Conservation (phyloP, 371 early-diverging fungal species). For the Blyttiomyces sp. region DNA sequence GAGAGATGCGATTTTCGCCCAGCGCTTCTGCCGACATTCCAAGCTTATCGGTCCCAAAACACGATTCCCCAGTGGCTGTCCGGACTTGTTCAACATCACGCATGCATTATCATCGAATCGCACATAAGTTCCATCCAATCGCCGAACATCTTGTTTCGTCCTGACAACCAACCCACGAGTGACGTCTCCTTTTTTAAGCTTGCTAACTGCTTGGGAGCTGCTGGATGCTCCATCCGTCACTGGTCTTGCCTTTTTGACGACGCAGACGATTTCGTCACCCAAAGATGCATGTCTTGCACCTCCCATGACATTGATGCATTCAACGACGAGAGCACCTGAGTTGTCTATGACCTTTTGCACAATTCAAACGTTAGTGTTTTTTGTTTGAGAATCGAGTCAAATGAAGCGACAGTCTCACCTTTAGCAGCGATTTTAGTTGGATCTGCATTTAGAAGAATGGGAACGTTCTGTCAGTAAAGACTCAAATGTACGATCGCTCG, state of each 20-base stretch:
- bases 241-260: slow-evolving; percentile 89
- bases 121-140: slow-evolving; percentile 91
- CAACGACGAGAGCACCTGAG: slow-evolving; percentile 84
- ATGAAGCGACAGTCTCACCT: no score
- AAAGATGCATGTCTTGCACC: slow-evolving; percentile 52
- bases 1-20: slow-evolving; percentile 91
- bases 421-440: no score
- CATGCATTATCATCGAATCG: slow-evolving; percentile 97
- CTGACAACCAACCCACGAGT: slow-evolving; percentile 90
- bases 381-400: no score
- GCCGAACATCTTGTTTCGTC: slow-evolving; percentile 82
- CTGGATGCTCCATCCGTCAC: slow-evolving; percentile 27
- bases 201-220: slow-evolving; percentile 43
- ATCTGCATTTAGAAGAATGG: no score
- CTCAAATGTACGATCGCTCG: no score
- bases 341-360: slow-evolving; percentile 97
- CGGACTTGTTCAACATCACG: slow-evolving; percentile 87
- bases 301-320: slow-evolving; percentile 92
- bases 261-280: slow-evolving; percentile 95
- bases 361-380: no score
- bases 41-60: slow-evolving; percentile 87
- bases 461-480: no score
- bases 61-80: slow-evolving; percentile 85
- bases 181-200: slow-evolving; percentile 95
- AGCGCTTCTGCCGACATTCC: slow-evolving; percentile 89